Percentiles rank a stretch among this genome's conserved stretches.
Evolutionary conservation across 179 eudicot species (phyloP).

Genomic region (Dionaea muscipula): DNA sequence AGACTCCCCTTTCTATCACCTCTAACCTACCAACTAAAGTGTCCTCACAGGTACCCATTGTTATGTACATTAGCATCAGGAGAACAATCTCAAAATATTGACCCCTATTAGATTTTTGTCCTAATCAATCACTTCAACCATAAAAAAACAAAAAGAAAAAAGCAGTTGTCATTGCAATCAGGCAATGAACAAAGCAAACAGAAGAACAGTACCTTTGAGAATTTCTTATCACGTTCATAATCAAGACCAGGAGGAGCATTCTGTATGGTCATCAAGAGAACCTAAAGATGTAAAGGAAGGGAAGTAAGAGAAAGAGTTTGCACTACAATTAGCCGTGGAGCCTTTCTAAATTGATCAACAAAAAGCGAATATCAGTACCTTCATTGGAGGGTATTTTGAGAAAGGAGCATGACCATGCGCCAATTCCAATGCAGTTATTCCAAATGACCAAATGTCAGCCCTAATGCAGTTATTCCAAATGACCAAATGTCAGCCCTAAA

Average conservation of each 20-base stretch:
- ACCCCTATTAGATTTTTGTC: too few relatives aligned
- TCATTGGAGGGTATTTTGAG: constrained; percentile 98
- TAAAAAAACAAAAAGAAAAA: too few relatives aligned
- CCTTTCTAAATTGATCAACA: background rate
- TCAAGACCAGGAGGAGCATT: constrained; percentile 99
- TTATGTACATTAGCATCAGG: too few relatives aligned
- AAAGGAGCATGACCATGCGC: constrained; percentile 99
- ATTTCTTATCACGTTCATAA: constrained; percentile 90
- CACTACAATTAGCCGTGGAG: constrained; percentile 4
- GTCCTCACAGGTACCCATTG: too few relatives aligned
- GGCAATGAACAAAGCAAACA: too few relatives aligned
- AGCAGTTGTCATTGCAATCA: too few relatives aligned
- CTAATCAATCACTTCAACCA: too few relatives aligned
- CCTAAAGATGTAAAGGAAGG: constrained; percentile 28
- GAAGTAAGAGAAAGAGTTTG: background rate
- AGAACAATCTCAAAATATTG: too few relatives aligned
- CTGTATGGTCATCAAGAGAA: constrained; percentile 90
- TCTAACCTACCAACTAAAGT: too few relatives aligned
- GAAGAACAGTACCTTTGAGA: constrained; percentile 63
- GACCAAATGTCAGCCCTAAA: constrained; percentile 99
- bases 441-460: constrained; percentile 99
- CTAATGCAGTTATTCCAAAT: constrained; percentile 95
- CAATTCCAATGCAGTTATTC: constrained; percentile 92
- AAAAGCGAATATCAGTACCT: constrained; percentile 31
- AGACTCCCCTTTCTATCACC: too few relatives aligned